Conservation (phyloP, 169 alveolate species). For the Plasmodium vinckei region DNA sequence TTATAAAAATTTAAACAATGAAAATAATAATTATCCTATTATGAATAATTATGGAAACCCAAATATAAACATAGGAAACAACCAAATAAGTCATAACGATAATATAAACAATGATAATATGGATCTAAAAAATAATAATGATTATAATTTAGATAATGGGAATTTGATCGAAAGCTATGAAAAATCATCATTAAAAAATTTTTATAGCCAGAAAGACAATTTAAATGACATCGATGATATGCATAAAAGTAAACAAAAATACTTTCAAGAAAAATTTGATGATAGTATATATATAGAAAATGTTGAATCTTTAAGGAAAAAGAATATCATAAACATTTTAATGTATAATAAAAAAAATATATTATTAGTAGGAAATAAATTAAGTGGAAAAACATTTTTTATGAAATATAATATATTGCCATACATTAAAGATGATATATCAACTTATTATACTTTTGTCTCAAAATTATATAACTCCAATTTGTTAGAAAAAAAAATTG, state of each 20-base stretch:
- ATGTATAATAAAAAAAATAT: constrained; percentile 74
- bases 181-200: constrained; percentile 37
- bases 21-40: constrained; percentile 8
- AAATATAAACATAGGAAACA: background rate
- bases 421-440: constrained; percentile 65
- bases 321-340: constrained; percentile 54
- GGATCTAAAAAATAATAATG: background rate
- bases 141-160: constrained; percentile 24
- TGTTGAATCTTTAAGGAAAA: constrained; percentile 75
- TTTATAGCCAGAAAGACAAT: constrained; percentile 43
- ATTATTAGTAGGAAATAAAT: constrained; percentile 66
- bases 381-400: constrained; percentile 76
- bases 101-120: background rate
- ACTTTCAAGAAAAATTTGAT: constrained; percentile 63
- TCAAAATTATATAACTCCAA: constrained; percentile 62
- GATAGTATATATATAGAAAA: constrained; percentile 72
- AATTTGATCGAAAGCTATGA: constrained; percentile 52
- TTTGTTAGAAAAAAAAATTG: constrained; percentile 66
- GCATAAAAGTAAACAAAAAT: constrained; percentile 49
- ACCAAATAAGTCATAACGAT: background rate
- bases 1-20: constrained; percentile 48
- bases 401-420: constrained; percentile 74
- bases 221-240: constrained; percentile 12
- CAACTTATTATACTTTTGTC: constrained; percentile 65
- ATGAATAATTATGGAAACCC: constrained; percentile 9